A percentile compares a stretch with the other conserved stretches of the same genome.
These are phyloP conservation scores for Uronychia binucleata DNA, from an alignment of 73 alveolate genomes.

Conservation along the genomic window DNA sequence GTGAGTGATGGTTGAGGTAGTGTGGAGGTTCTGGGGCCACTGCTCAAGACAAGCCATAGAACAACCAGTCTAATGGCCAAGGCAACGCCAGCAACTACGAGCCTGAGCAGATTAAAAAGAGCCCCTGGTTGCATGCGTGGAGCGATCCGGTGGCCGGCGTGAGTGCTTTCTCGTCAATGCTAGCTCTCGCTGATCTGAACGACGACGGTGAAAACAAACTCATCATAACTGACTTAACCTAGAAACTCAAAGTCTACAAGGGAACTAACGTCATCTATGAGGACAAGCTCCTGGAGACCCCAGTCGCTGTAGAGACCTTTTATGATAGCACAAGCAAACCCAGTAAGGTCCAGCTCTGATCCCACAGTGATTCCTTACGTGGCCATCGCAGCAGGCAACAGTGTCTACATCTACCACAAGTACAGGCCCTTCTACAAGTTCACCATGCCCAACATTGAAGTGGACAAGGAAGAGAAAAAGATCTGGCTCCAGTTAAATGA, in stretches of 20 bases:
- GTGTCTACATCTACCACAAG: slow-evolving; percentile 72
- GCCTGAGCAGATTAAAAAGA: slow-evolving; percentile 60
- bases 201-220: slow-evolving; percentile 86
- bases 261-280: slow-evolving; percentile 82
- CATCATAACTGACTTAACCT: slow-evolving; percentile 61
- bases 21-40: not conserved
- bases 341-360: not conserved
- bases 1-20: too few species aligned
- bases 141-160: slow-evolving; percentile 86
- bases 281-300: slow-evolving; percentile 69
- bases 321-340: slow-evolving; percentile 73
- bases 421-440: slow-evolving; percentile 77
- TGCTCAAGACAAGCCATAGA: not conserved
- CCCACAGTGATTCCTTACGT: slow-evolving; percentile 67
- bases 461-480: slow-evolving; percentile 80
- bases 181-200: slow-evolving; percentile 62
- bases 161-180: slow-evolving; percentile 61
- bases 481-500: slow-evolving; percentile 71
- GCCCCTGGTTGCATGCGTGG: slow-evolving; percentile 92
- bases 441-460: slow-evolving; percentile 82
- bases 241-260: slow-evolving; percentile 55
- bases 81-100: slow-evolving; percentile 3
- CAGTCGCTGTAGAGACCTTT: slow-evolving; percentile 77
- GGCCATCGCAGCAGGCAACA: slow-evolving; percentile 93
- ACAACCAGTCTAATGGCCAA: not conserved